Evolutionary conservation across 116 monocot species (phyloP), one percentile per base, ranked within the genome.

Genomic region (Papilionanthe hybrid): DNA sequence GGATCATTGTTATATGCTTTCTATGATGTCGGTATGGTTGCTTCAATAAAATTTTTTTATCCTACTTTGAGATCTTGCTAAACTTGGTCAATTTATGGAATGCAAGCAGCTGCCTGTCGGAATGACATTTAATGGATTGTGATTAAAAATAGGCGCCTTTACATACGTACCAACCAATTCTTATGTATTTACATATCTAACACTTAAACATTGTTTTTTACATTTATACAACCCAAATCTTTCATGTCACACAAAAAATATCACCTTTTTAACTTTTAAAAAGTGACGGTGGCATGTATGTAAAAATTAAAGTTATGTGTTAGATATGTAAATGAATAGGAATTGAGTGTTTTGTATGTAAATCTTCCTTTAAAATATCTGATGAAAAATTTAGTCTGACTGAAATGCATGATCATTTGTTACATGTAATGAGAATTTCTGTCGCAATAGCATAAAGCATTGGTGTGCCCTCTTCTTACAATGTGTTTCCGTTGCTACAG

Each of bases 401-500:
- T 22, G 23, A 63, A 63, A 53, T 53, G 13, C 53, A 53, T 53
- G 53, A 53, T 53, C 53, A 17, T 53, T 53, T 15, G 53, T 53
- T 17, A 53, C 17, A 2, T 53, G 53, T 53, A 15, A 13, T 53
- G 53, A 15, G 17, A 13, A 53, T 53, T 63, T 30, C 17, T 4
- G 32, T 69, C 11, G 27, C 5, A 30, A 13, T 15, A 37, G 29
- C 69, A 41, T 69, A 37, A n/a, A 22, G n/a, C 63, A 69, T 37
- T 69, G 29, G 15, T n/a, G n/a, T 71, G 9, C 15, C 23, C 28
- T 71, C 28, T 71, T 73, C 73, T 73, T 43, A 73, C 20, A 42
- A 43, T 44, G n/a, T 73, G 41, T 73, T 73, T 73, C 22, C 41
- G 1, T 73, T 73, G 20, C 32, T 86, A 50, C 81, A 87, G 87